Percentiles rank a stretch among this genome's conserved stretches.
Conservation (phyloP, 345 rosid species). For the Salix koriyanagi region DNA sequence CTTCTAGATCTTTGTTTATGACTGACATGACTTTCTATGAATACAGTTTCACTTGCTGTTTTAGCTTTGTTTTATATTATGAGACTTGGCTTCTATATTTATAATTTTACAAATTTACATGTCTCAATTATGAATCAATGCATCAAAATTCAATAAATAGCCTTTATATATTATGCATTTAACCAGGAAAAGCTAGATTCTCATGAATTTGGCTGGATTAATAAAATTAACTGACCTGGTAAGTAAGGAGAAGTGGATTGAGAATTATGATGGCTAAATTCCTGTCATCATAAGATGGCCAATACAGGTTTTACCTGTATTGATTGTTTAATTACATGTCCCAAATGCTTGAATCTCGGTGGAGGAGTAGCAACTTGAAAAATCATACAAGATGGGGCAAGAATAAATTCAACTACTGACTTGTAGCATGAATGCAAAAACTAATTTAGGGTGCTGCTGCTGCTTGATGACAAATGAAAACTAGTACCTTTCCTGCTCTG, state of each 20-base stretch:
- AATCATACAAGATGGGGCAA: background rate
- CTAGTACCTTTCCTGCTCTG: background rate
- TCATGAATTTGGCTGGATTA: background rate
- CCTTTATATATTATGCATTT: background rate
- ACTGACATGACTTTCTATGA: background rate
- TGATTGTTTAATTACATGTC: background rate
- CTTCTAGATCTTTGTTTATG: background rate
- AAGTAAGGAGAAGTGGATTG: background rate
- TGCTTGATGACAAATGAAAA: background rate
- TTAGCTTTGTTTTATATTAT: slow-evolving; percentile 7
- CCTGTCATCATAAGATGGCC: background rate
- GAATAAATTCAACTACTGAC: background rate
- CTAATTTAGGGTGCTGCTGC: background rate
- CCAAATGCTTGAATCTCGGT: background rate
- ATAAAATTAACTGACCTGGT: background rate
- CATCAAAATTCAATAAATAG: background rate
- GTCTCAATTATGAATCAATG: background rate
- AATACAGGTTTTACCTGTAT: too few species aligned
- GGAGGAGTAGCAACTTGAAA: background rate
- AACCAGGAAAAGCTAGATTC: background rate
- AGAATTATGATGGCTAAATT: background rate
- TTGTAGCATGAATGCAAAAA: background rate
- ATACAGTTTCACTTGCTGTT: background rate
- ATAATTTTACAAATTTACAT: background rate
- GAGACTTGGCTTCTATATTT: slow-evolving; percentile 1